Evolutionary conservation across 176 grass and related monocot genomes (phyloP).

Genomic region (Aegilops sharonensis): DNA sequence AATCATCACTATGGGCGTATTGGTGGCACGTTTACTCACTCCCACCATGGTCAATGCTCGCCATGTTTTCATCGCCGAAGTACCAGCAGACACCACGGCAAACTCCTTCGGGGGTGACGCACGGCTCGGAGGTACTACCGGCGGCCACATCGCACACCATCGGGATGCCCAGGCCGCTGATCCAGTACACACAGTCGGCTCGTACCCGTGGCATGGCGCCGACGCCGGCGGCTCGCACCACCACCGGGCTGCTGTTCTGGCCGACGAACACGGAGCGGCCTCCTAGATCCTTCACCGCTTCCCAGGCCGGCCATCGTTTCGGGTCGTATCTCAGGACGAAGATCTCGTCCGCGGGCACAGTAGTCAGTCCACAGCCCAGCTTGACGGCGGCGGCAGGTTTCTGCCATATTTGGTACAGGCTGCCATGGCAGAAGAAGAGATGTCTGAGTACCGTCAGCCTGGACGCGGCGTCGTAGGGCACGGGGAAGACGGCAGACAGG

Average conservation of each 20-base stretch:
- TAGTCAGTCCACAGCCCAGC: neutral
- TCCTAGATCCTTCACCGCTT: neutral
- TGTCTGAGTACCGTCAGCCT: neutral
- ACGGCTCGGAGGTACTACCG: neutral
- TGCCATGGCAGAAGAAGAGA: neutral
- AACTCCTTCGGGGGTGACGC: neutral
- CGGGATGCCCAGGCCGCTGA: neutral
- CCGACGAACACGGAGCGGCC: neutral
- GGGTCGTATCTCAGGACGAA: neutral
- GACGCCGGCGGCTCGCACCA: neutral
- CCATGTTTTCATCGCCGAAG: neutral
- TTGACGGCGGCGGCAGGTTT: neutral
- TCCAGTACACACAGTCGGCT: neutral
- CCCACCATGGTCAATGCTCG: too few relatives aligned
- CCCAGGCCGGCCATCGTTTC: neutral
- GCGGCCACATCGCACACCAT: neutral
- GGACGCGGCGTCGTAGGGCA: neutral
- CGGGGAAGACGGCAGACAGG: neutral
- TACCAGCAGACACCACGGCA: neutral
- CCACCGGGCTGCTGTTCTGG: neutral
- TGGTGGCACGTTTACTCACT: too few relatives aligned
- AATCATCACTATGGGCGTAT: too few relatives aligned
- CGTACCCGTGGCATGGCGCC: neutral
- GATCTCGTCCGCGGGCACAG: neutral
- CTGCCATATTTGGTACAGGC: neutral